Percentiles rank a stretch among this genome's conserved stretches.
Conservation (phyloP, 768 basidiomycete genomes). For the Boletus rubescentipes region DNA sequence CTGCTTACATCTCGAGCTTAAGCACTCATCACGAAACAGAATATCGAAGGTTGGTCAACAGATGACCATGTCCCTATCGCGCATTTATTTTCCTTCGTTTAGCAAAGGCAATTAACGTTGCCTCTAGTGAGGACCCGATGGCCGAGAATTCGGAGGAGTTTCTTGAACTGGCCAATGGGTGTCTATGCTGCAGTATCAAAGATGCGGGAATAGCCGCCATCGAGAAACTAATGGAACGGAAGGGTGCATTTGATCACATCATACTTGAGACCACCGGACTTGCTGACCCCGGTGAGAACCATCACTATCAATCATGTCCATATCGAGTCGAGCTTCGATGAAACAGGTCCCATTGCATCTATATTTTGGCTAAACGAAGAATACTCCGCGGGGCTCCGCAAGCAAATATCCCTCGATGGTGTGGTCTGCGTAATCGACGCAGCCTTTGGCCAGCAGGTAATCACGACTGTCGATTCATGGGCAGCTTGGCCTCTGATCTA, state of each 20-base stretch:
- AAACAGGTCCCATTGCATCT: constrained; percentile 75
- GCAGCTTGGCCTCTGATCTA: constrained; percentile 4
- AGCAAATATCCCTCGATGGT: constrained; percentile 77
- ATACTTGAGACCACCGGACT: constrained; percentile 94
- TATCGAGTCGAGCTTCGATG: constrained; percentile 1
- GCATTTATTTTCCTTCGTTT: constrained; percentile 7
- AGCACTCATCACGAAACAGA: constrained; percentile 44
- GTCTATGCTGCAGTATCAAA: constrained; percentile 97
- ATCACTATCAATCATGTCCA: background rate
- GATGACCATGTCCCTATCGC: background rate
- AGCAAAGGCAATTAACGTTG: constrained; percentile 87
- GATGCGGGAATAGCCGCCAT: constrained; percentile 92
- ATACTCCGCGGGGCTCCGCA: constrained; percentile 63
- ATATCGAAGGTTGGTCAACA: constrained; percentile 77
- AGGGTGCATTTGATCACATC: constrained; percentile 92
- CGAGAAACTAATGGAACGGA: constrained; percentile 83
- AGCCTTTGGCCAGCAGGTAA: constrained; percentile 67
- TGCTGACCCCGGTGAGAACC: constrained; percentile 80
- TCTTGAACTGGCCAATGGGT: constrained; percentile 93
- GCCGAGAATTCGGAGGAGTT: constrained; percentile 77
- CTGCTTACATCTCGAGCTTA: constrained; percentile 3
- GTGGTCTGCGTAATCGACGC: constrained; percentile 93
- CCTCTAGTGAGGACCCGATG: constrained; percentile 60
- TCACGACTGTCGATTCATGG: constrained; percentile 33
- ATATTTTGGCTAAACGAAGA: constrained; percentile 90